Percentiles rank a stretch among this genome's conserved stretches.
Conservation (phyloP, 208 protist species). For the Acanthamoeba royreba region DNA sequence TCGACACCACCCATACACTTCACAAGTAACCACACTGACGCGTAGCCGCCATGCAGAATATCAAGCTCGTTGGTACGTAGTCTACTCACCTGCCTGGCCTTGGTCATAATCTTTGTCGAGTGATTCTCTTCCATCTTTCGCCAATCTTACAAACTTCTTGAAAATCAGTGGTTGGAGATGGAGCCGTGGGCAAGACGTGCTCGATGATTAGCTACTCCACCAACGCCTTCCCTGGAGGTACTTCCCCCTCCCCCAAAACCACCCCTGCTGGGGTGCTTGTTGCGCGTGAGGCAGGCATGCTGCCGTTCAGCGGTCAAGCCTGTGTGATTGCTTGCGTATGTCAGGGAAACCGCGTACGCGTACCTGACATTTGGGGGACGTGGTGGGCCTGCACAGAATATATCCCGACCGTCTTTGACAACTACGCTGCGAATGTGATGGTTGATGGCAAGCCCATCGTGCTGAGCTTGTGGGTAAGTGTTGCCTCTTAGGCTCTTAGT, state of each 20-base stretch:
- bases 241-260: neutral
- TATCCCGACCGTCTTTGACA: conserved; percentile 47
- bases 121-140: neutral
- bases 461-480: conserved; percentile 67
- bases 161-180: conserved; percentile 78
- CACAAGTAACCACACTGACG: neutral
- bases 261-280: no score
- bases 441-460: conserved; percentile 68
- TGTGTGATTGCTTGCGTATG: neutral
- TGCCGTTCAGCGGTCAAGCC: no score
- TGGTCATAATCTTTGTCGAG: neutral
- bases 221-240: neutral
- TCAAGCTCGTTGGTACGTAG: neutral
- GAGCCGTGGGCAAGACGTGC: conserved; percentile 83
- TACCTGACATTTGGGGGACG: neutral
- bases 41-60: neutral
- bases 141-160: neutral
- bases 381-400: neutral
- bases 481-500: neutral
- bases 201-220: conserved; percentile 51
- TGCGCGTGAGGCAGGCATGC: neutral
- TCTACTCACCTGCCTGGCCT: neutral
- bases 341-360: neutral
- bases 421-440: conserved; percentile 82
- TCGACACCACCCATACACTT: no score